Percentiles rank a stretch among this genome's conserved stretches.
These are phyloP conservation scores for Acanthamoeba quina DNA, from an alignment of 208 protist genomes.

Conservation along the genomic window DNA sequence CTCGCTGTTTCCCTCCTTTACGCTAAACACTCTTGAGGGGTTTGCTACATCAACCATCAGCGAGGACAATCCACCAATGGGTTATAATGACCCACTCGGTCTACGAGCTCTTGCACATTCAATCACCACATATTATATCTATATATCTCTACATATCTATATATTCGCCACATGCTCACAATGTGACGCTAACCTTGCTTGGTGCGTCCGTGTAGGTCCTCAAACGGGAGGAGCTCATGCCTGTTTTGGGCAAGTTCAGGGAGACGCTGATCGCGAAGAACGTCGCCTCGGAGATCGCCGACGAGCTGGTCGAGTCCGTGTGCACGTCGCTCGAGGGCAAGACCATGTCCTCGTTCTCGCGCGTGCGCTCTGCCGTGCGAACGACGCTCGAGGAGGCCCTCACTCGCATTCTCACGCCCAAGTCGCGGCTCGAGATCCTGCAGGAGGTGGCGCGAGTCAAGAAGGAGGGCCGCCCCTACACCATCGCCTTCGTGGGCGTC, in stretches of 20 bases:
- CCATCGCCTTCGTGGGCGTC: conserved; percentile 99
- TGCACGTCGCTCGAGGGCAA: conserved; percentile 93
- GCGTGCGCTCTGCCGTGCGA: conserved; percentile 89
- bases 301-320: conserved; percentile 96
- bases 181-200: no score
- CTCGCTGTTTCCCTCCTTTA: conserved; percentile 37
- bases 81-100: background rate
- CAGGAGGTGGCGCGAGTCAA: conserved; percentile 92
- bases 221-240: conserved; percentile 93
- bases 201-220: conserved; percentile 85
- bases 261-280: conserved; percentile 98
- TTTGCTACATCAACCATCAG: background rate
- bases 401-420: conserved; percentile 97
- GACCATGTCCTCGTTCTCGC: conserved; percentile 93
- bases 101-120: conserved; percentile 5
- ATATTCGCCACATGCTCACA: conserved; percentile 79
- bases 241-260: conserved; percentile 94
- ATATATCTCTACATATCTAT: conserved; percentile 90
- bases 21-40: background rate
- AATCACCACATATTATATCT: conserved; percentile 88
- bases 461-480: conserved; percentile 94
- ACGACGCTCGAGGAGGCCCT: conserved; percentile 93
- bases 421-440: conserved; percentile 96
- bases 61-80: background rate
- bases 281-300: conserved; percentile 97